Percentiles rank a stretch among this genome's conserved stretches.
Conservation (phyloP, 257 asterid genomes). For the Scutellaria baicalensis region DNA sequence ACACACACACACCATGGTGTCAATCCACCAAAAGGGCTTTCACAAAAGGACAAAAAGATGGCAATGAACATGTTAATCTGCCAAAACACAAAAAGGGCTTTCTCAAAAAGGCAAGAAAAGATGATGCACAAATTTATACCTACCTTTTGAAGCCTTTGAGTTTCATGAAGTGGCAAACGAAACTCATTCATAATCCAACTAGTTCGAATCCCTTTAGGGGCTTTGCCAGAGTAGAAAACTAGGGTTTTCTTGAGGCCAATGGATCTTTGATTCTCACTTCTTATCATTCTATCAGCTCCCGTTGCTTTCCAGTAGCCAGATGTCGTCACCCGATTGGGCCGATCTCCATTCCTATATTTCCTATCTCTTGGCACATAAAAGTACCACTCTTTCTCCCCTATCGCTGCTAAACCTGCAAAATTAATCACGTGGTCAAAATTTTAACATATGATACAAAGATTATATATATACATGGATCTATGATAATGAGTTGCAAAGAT, state of each 20-base stretch:
- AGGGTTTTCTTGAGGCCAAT: slow-evolving; percentile 88
- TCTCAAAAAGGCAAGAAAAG: no score
- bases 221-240: slow-evolving; percentile 86
- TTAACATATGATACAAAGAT: no score
- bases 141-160: slow-evolving; percentile 88
- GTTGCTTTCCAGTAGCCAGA: slow-evolving; percentile 94
- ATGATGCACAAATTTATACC: no score
- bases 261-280: slow-evolving; percentile 48
- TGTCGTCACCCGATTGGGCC: slow-evolving; percentile 84
- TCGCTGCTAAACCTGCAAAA: slow-evolving; percentile 64
- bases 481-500: no score
- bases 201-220: slow-evolving; percentile 78
- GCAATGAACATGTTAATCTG: no score
- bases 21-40: no score
- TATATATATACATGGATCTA: no score
- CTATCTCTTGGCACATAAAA: slow-evolving; percentile 80
- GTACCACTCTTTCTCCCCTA: slow-evolving; percentile 92
- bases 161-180: slow-evolving; percentile 74
- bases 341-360: slow-evolving; percentile 80
- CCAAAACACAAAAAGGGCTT: no score
- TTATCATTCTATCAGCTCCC: slow-evolving; percentile 77
- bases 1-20: no score
- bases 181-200: slow-evolving; percentile 94
- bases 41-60: no score
- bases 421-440: no score